Conservation (phyloP, 2,329 filamentous ascomycete genomes). For the Penicillium sp. region DNA sequence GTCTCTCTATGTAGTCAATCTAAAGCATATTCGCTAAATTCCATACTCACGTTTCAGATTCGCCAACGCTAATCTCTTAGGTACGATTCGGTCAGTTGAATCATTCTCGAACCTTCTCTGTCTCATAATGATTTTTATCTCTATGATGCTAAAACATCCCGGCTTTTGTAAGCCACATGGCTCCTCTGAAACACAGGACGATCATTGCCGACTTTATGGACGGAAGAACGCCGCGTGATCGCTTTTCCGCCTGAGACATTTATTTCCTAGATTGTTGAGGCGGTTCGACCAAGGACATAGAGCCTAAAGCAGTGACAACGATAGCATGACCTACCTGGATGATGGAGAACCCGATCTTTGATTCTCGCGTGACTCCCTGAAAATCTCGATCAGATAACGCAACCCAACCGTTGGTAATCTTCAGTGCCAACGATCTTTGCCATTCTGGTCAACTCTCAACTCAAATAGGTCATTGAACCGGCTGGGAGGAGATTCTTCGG, state of each 20-base stretch:
- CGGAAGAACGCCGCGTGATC: neutral
- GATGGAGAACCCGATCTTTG: neutral
- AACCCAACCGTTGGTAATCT: neutral
- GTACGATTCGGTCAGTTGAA: neutral
- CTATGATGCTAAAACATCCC: neutral
- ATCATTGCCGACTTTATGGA: neutral
- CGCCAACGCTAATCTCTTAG: too few relatives aligned
- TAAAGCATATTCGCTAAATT: too few relatives aligned
- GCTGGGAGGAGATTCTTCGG: neutral
- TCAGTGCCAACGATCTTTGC: conserved; percentile 3
- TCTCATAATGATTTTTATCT: too few relatives aligned
- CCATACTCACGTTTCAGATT: too few relatives aligned
- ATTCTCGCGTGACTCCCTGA: neutral
- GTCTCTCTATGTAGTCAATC: neutral
- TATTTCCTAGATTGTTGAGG: neutral
- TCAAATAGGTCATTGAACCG: neutral
- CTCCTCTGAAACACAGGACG: neutral
- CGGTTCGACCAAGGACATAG: neutral
- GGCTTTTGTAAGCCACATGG: neutral
- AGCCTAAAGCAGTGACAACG: neutral
- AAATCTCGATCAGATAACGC: conserved; percentile 19
- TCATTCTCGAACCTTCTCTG: too few relatives aligned
- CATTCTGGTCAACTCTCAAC: neutral
- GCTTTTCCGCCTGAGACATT: neutral
- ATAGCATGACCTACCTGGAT: neutral